Evolutionary conservation across 306 rosid species (phyloP).

Genomic region (Urtica urens): DNA sequence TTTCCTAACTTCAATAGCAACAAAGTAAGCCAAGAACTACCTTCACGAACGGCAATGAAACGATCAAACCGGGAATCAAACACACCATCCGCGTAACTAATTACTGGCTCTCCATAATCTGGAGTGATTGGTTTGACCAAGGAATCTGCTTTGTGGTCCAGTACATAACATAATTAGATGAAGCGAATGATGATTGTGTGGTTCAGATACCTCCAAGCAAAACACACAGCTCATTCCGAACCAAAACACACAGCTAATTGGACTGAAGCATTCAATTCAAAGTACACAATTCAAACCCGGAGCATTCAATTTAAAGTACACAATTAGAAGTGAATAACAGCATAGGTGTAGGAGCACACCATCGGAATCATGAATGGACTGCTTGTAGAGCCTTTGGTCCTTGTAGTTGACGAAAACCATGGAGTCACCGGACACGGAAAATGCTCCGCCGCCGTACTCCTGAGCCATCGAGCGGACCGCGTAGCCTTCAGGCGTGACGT

Average conservation of each 20-base stretch:
- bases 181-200: too few species aligned
- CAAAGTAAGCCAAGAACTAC: constrained; percentile 18
- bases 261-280: too few species aligned
- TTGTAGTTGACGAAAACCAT: constrained; percentile 67
- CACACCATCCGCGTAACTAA: constrained; percentile 80
- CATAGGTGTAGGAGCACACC: too few species aligned
- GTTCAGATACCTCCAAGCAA: too few species aligned
- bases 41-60: constrained; percentile 72
- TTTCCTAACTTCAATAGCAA: background rate
- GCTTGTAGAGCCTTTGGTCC: constrained; percentile 85
- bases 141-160: constrained; percentile 37
- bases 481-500: constrained; percentile 72
- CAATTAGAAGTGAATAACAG: too few species aligned
- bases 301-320: too few species aligned
- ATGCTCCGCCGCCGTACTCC: constrained; percentile 92
- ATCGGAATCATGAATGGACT: constrained; percentile 35
- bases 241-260: too few species aligned
- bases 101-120: constrained; percentile 54
- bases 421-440: constrained; percentile 51
- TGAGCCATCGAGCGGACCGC: constrained; percentile 83
- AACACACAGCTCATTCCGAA: too few species aligned
- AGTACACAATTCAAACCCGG: too few species aligned
- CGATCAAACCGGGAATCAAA: constrained; percentile 68
- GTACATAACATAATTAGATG: constrained; percentile 3
- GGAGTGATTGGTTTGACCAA: constrained; percentile 63